Base-by-base conservation (phyloP, 75 land plant genomes). In the Selaginella tamariscina region DNA sequence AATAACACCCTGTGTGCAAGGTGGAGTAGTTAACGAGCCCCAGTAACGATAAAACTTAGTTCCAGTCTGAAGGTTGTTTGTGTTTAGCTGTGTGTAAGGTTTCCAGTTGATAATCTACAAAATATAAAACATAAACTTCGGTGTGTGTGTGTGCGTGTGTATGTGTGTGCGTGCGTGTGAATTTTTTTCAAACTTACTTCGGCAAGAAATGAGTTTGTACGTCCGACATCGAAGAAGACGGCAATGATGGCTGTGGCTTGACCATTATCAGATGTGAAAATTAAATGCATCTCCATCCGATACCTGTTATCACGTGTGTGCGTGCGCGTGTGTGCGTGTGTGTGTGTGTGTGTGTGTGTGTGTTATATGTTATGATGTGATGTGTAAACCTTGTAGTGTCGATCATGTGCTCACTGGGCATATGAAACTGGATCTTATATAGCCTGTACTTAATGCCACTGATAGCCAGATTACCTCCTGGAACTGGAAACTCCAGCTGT, bases 11-110 rank as follows among this genome's bases (percentile, higher is more conserved):
- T 80, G 75, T 18, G 80, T 77, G 65, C 82, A 80, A 56, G 80
- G 81, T 2, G 82, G 82, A n/a, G 71, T 68, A 13, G 82, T 80
- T 31, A 80, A 75, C 22, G 82, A 80, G 0, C 82, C 82, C 30
- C 55, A 24, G 70, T 80, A 80, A 72, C 81, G 68, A 56, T 73
- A 80, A 54, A 77, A 80, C 5, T 15, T 39, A 15, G 49, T 39
- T 39, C 49, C 49, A 5, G 15, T 5, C 11, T 39, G 5, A 15
- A 39, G 49, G 49, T 39, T 39, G 49, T 39, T 39, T 39, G 49
- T 39, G 49, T 39, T 39, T 5, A 39, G 49, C 15, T 39, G 49
- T 5, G 49, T 39, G 49, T 5, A 5, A 39, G 49, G 49, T 15
- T 39, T 39, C 49, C 49, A 39, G 11, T 39, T 39, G 49, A 39